Evolutionary conservation across 208 protist species (phyloP).

Genomic region (Lotmaria passim): DNA sequence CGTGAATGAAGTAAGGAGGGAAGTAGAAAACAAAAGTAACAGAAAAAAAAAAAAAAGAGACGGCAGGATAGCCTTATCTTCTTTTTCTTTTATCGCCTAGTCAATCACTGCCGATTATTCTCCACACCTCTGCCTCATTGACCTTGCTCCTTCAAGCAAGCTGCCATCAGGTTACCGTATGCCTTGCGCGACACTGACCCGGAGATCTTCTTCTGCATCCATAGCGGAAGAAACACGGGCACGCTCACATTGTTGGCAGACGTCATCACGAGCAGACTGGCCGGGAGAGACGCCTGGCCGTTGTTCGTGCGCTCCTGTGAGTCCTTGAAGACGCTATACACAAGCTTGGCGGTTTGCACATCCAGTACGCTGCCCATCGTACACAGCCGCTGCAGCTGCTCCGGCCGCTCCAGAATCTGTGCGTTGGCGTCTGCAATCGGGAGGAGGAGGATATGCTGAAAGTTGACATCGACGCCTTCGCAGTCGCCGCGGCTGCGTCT

Average conservation of each 20-base stretch:
- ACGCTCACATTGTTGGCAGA: slow-evolving; percentile 66
- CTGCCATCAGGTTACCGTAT: slow-evolving; percentile 44
- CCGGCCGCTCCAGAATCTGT: slow-evolving; percentile 37
- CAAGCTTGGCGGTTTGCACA: slow-evolving; percentile 29
- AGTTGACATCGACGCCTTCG: slow-evolving; percentile 57
- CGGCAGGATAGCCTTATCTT: no score
- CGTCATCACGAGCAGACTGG: slow-evolving; percentile 69
- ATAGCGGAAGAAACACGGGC: slow-evolving; percentile 45
- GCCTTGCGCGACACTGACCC: slow-evolving; percentile 45
- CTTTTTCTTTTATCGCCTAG: no score
- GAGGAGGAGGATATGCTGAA: slow-evolving; percentile 64
- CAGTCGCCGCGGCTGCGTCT: slow-evolving; percentile 15
- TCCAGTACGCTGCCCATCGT: slow-evolving; percentile 55
- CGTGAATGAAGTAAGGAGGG: not conserved
- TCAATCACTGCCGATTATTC: not conserved
- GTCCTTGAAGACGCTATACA: slow-evolving; percentile 51
- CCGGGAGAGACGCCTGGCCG: slow-evolving; percentile 19
- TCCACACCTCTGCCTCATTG: not conserved
- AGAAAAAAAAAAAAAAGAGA: not conserved
- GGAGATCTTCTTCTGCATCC: slow-evolving; percentile 49
- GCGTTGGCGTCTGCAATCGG: slow-evolving; percentile 50
- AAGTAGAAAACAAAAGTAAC: not conserved
- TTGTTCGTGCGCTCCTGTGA: slow-evolving; percentile 16
- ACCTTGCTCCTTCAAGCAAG: slow-evolving; percentile 6
- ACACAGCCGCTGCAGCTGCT: slow-evolving; percentile 25